Base-by-base conservation (phyloP, 1,284 basidiomycete species). In the Boletus mariae region DNA sequence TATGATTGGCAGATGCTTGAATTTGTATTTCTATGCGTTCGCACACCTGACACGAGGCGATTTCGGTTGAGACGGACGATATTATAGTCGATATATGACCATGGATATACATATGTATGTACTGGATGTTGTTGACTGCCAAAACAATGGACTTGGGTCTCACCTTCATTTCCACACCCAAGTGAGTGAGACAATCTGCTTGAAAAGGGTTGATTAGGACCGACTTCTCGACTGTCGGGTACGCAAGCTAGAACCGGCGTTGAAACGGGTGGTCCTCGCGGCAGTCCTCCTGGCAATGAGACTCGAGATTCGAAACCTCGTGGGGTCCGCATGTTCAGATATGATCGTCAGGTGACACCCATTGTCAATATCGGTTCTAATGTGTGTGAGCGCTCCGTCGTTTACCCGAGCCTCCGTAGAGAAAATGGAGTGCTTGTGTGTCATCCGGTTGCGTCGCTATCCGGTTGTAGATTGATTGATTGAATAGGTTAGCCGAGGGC, bases 291-390 rank as follows among this genome's bases (percentile, higher is more conserved):
- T 51, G 41, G 29, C 46, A 51, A 35, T 50, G 62, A 37, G 59
- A 56, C 48, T 45, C 49, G 59, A 60, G 53, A 60, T 60, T 62
- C 41, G 56, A 35, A 49, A 57, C 62, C 67, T 66, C 67, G 57
- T 68, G 67, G 51, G 34, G 29, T 34, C 52, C 65, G 51, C 66
- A 61, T 69, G 65, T 57, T 35, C 11, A 43, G 56, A 65, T 61
- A 50, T 53, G 60, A 63, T 53, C 38, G 49, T 64, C 63, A 66
- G 55, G 50, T 61, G 61, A 59, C 47, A 31, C 29, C 11, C 31
- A 12, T 23, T 38, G 54, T 58, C 26, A 31, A 28, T 49, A 49
- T 56, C 37, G 53, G 38, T 48, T 57, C 46, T 54, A 42, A 47
- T 40, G 46, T 49, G 38, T 17, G 17, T 20, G 38, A 41, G 38